Base-by-base conservation (phyloP, 2,329 filamentous ascomycete species). In the Colletotrichum eleusines region DNA sequence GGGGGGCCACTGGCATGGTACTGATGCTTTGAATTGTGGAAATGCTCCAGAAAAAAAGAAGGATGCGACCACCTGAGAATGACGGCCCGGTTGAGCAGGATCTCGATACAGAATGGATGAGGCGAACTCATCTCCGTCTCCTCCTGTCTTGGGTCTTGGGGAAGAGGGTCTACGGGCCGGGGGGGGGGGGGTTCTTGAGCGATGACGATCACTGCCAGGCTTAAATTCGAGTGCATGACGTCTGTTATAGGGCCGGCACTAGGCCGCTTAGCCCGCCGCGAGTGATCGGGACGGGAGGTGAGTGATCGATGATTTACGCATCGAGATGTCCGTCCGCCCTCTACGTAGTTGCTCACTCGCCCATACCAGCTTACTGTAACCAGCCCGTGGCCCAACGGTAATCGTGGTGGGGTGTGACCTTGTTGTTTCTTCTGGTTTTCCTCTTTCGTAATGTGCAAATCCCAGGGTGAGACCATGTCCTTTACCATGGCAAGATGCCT, bases 301-400 rank as follows among this genome's bases (percentile, higher is more conserved):
- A 38, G 66, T 65, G 66, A 72, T 72, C 69, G 69, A 65, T 31
- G 59, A 59, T 68, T 68, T 58, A 46, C 28, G 8, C 63, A 63
- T 71, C 68, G 64, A 68, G 68, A 68, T 71, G 31, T n/a, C n/a
- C n/a, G n/a, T n/a, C 55, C 69, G 59, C 66, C 69, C 60, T 69
- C 66, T 72, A 65, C 66, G 59, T 61, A 59, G 61, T 28, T 35
- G 31, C 44, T 38, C 61, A 55, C 40, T 48, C 53, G 35, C 48
- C 20, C n/a, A 46, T 46, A 18, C 35, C 11, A 3, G 14, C 12
- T 16, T 7, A 18, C 2, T 38, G 6, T 18, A 50, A 23, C 14
- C 48, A 38, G 48, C 28, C n/a, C 31, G 28, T 44, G 28, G 26
- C 26, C 48, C 48, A 51, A 63, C 51, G 35, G 46, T 5, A n/a